phyloP scores from a whole-genome alignment of 148 eudicot species.

The Fagopyrum tataricum region DNA sequence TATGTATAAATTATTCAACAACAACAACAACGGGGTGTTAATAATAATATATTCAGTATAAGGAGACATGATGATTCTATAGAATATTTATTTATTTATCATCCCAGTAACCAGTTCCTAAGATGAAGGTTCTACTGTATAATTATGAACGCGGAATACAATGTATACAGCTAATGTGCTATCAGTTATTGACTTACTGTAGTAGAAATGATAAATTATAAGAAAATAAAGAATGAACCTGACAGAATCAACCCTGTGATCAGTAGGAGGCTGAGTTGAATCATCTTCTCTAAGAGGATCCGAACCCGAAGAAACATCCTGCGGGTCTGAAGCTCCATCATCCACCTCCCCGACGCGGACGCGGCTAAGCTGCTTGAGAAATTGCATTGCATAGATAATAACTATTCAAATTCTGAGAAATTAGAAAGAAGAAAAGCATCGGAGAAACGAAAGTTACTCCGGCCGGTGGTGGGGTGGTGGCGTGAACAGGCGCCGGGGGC shows the following conservation, averaged over 20 bases:
- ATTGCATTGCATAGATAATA: background rate
- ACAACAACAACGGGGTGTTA: background rate
- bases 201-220: background rate
- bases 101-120: background rate
- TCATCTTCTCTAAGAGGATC: conserved; percentile 23
- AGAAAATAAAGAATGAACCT: conserved; percentile 18
- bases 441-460: conserved; percentile 2
- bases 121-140: background rate
- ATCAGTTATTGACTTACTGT: background rate
- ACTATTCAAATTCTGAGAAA: background rate
- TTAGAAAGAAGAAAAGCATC: background rate
- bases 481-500: conserved; percentile 28
- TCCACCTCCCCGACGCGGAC: conserved; percentile 19
- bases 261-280: conserved; percentile 13
- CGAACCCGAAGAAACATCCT: conserved; percentile 14
- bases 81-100: background rate
- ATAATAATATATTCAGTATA: background rate
- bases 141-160: background rate
- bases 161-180: background rate
- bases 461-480: conserved; percentile 13
- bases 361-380: conserved; percentile 25
- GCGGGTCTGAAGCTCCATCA: conserved; percentile 21
- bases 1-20: background rate
- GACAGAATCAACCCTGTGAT: conserved; percentile 17
- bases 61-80: conserved; percentile 7